phyloP scores from a whole-genome alignment of 805 yeast genomes.

The Teunomyces aglyptinius region DNA sequence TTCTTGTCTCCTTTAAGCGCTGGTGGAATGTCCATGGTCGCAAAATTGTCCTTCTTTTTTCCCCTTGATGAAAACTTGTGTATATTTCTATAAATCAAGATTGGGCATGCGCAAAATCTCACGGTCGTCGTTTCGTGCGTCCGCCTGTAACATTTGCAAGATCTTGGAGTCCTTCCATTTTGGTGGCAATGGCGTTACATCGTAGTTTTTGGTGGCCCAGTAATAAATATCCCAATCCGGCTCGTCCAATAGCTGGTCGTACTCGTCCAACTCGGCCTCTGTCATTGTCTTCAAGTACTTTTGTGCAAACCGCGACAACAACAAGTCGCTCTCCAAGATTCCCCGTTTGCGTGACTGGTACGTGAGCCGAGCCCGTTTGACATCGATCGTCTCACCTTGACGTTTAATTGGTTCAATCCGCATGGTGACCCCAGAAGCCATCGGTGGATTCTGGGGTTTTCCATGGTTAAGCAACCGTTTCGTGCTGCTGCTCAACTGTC shows the following conservation, averaged over 20 bases:
- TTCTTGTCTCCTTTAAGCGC: constrained; percentile 31
- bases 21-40: constrained; percentile 20
- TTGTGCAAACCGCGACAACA: constrained; percentile 83
- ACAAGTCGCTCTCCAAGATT: constrained; percentile 85
- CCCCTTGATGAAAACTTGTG: not conserved
- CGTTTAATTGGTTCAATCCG: constrained; percentile 80
- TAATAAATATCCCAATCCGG: constrained; percentile 99
- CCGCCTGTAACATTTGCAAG: constrained; percentile 63
- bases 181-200: constrained; percentile 82
- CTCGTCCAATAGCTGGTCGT: constrained; percentile 81
- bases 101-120: constrained; percentile 84
- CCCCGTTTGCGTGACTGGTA: constrained; percentile 96
- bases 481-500: not conserved
- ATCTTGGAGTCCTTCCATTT: constrained; percentile 73
- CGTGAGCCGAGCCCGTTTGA: constrained; percentile 79
- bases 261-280: constrained; percentile 73
- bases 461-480: constrained; percentile 28
- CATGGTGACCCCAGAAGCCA: constrained; percentile 49
- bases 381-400: constrained; percentile 65
- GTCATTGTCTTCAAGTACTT: constrained; percentile 59
- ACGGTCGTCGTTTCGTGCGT: constrained; percentile 68
- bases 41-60: not conserved
- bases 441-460: constrained; percentile 41
- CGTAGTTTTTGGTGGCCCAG: constrained; percentile 89
- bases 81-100: not conserved